Conservation (phyloP, 345 rosid genomes). For the Dipteronia sinensis region DNA sequence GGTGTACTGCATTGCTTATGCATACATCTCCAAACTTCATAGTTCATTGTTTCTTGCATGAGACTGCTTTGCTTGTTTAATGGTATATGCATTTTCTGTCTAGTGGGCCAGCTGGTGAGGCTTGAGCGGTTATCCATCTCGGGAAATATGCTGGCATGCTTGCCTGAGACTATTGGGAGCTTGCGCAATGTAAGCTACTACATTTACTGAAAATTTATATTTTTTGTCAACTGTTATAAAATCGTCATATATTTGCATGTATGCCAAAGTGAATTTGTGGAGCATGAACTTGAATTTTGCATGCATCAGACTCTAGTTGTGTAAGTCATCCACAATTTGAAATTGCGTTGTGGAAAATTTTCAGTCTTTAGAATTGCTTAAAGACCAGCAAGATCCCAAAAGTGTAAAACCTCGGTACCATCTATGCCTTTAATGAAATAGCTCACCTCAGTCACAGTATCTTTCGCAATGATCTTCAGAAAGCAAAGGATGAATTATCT, state of each 20-base stretch:
- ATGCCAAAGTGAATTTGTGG: constrained; percentile 3
- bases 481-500: not conserved
- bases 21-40: constrained; percentile 17
- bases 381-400: not conserved
- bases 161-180: constrained; percentile 96
- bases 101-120: constrained; percentile 95
- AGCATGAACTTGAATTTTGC: not conserved
- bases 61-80: constrained; percentile 18
- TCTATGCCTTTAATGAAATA: not conserved
- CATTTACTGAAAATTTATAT: constrained; percentile 15
- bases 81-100: constrained; percentile 5
- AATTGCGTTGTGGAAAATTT: not conserved
- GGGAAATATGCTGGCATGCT: constrained; percentile 61
- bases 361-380: not conserved
- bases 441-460: not conserved
- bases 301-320: not conserved
- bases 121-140: constrained; percentile 83
- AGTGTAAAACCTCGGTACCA: not conserved
- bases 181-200: constrained; percentile 77
- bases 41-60: not conserved
- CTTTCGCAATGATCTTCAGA: not conserved
- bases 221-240: not conserved
- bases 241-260: not conserved
- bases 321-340: not conserved
- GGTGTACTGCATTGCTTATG: constrained; percentile 10